phyloP scores from a whole-genome alignment of 192 early-diverging fungal species.

The Backusella australiensis region DNA sequence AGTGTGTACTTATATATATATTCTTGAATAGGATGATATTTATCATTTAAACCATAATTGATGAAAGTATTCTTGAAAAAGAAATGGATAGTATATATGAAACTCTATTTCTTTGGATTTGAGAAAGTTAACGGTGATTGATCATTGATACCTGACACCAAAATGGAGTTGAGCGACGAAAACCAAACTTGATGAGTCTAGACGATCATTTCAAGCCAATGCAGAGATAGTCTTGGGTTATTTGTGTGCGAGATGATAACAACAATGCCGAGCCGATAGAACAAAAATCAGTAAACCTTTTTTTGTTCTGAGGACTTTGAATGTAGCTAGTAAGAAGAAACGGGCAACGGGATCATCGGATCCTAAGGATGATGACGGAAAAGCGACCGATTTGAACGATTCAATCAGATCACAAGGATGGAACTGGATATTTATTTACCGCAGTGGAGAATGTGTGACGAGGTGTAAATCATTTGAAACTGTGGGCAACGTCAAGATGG shows the following conservation, averaged over 20 bases:
- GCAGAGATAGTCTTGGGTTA: not conserved
- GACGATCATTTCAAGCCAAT: not conserved
- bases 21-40: not conserved
- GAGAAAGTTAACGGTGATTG: not conserved
- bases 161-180: not conserved
- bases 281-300: not conserved
- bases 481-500: not conserved
- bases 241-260: not conserved
- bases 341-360: not conserved
- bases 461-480: not conserved
- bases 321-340: not conserved
- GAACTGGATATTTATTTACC: not conserved
- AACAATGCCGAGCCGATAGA: not conserved
- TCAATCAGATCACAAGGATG: not conserved
- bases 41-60: not conserved
- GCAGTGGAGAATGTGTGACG: not conserved
- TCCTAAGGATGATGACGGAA: not conserved
- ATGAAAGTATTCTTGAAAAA: not conserved
- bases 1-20: not conserved
- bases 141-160: not conserved
- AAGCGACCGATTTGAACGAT: not conserved
- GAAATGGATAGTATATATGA: not conserved
- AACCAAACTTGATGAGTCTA: not conserved
- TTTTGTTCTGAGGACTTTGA: not conserved
- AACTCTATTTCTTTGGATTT: not conserved